Evolutionary conservation across 192 early-diverging fungal species (phyloP).

Genomic region (Backusella australiensis): DNA sequence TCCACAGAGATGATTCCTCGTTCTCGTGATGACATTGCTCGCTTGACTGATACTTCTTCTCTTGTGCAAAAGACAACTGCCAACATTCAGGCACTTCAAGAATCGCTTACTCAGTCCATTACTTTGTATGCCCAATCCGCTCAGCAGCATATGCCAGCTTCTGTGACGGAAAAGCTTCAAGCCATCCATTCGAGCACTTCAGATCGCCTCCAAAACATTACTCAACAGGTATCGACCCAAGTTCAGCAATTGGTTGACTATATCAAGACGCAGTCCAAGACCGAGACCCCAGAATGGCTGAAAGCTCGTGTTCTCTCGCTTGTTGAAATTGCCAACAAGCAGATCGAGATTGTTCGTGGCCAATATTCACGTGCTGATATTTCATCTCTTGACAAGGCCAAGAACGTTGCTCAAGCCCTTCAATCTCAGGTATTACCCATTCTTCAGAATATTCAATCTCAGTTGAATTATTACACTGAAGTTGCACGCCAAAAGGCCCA

Average conservation of each 20-base stretch:
- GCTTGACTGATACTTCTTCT: conserved; percentile 19
- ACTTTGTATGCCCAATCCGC: conserved; percentile 26
- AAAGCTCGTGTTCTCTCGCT: conserved; percentile 42
- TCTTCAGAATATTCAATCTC: conserved; percentile 39
- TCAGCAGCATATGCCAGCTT: conserved; percentile 12
- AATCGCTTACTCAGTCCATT: conserved; percentile 21
- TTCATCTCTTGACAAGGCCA: conserved; percentile 50
- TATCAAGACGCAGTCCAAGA: conserved; percentile 41
- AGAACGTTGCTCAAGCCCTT: conserved; percentile 46
- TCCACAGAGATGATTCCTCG: conserved; percentile 21
- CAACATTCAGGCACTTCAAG: conserved; percentile 23
- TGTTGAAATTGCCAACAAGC: conserved; percentile 42
- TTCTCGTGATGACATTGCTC: conserved; percentile 20
- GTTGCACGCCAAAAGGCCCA: conserved; percentile 24
- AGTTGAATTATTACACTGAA: conserved; percentile 26
- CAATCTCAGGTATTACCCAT: conserved; percentile 49
- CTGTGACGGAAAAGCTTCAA: conserved; percentile 23
- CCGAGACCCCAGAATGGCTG: conserved; percentile 45
- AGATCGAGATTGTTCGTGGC: conserved; percentile 39
- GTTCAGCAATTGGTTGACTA: conserved; percentile 38
- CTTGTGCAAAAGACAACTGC: conserved; percentile 24
- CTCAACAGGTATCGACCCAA: conserved; percentile 25
- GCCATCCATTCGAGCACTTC: conserved; percentile 9
- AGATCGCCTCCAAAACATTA: conserved; percentile 18
- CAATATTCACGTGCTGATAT: conserved; percentile 45